These are phyloP conservation scores for Rutstroemia sp. DNA, from an alignment of 2,329 filamentous ascomycete species.

Conservation along the genomic window DNA sequence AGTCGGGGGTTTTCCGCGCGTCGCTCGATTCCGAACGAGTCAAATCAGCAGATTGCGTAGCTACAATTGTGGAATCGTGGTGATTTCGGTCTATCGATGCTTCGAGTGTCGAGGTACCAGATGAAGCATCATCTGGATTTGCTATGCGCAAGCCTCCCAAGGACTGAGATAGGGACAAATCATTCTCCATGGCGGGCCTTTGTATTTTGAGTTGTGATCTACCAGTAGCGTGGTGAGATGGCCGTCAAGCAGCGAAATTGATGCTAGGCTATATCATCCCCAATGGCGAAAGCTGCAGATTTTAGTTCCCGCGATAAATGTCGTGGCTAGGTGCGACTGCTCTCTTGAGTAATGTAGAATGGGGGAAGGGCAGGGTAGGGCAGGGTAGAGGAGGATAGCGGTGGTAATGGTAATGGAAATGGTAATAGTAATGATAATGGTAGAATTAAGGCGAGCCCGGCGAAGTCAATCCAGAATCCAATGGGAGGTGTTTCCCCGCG, in stretches of 20 bases:
- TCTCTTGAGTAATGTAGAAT: too few relatives aligned
- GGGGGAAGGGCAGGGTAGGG: too few relatives aligned
- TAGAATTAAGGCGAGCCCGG: too few relatives aligned
- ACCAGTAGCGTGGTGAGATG: not conserved
- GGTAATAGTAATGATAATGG: too few relatives aligned
- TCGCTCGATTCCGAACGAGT: slow-evolving; percentile 20
- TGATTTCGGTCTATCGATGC: slow-evolving; percentile 21
- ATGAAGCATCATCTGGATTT: slow-evolving; percentile 61
- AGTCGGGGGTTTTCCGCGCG: slow-evolving; percentile 22
- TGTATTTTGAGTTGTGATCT: not conserved
- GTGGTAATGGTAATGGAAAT: too few relatives aligned
- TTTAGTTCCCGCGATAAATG: slow-evolving; percentile 1
- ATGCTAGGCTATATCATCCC: slow-evolving; percentile 15
- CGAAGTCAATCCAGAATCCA: too few relatives aligned
- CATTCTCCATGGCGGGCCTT: slow-evolving; percentile 65
- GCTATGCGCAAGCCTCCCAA: slow-evolving; percentile 93
- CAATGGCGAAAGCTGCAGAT: not conserved
- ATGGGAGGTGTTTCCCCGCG: too few relatives aligned
- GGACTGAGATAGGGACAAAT: slow-evolving; percentile 85
- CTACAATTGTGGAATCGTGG: slow-evolving; percentile 10
- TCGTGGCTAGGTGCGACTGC: not conserved
- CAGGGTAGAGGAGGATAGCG: too few relatives aligned
- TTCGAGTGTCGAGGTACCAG: slow-evolving; percentile 21
- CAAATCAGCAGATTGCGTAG: slow-evolving; percentile 11
- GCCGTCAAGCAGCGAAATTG: slow-evolving; percentile 9